phyloP scores from a whole-genome alignment of 331 rosid genomes.

The Erythrophleum ivorense region DNA sequence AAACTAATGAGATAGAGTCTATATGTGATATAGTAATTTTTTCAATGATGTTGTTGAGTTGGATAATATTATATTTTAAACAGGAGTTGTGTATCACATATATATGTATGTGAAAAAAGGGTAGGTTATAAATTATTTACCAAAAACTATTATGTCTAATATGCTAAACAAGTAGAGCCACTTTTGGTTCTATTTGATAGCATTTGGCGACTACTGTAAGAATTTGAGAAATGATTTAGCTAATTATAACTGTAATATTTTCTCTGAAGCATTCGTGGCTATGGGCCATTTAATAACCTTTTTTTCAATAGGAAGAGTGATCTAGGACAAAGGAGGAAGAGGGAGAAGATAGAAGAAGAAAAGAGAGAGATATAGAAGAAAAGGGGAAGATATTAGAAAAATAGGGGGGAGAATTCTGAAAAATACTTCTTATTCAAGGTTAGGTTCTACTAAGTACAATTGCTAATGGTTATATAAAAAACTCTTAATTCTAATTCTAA shows the following conservation, averaged over 20 bases:
- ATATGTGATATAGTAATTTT: background rate
- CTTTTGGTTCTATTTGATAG: conserved; percentile 1
- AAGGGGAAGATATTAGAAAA: no score
- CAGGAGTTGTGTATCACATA: background rate
- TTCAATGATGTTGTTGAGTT: conserved; percentile 6
- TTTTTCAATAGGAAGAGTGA: background rate
- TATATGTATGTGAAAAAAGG: background rate
- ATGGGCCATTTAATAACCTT: background rate
- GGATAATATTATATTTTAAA: background rate
- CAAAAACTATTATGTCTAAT: background rate
- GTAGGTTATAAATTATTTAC: conserved; percentile 10
- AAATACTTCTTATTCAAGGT: no score
- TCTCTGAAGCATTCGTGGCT: background rate
- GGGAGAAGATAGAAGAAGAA: no score
- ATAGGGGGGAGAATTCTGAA: no score
- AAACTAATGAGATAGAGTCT: background rate
- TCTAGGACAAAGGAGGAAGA: no score
- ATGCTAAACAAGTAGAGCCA: background rate
- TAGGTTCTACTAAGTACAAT: no score
- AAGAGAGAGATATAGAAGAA: no score
- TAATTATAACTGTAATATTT: background rate
- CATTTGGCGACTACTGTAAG: background rate
- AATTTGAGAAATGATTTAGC: conserved; percentile 4
- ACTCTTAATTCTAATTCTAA: no score
- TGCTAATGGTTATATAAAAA: no score